Conservation (phyloP, 2,329 filamentous ascomycete species). For the Penicillium sp. region DNA sequence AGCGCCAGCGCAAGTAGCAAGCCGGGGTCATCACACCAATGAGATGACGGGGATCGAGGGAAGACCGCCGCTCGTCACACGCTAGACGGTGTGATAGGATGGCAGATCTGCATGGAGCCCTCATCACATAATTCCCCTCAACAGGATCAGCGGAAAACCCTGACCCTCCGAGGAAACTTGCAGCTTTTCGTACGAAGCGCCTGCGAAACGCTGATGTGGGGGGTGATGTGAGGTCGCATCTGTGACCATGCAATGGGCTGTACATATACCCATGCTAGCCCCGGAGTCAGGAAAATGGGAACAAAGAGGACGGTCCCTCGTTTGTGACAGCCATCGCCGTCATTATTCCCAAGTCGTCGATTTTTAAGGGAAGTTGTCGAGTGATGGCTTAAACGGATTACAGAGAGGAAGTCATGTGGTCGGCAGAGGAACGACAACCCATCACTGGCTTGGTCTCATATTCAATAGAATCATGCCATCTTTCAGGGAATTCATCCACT, state of each 20-base stretch:
- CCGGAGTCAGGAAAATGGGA: not conserved
- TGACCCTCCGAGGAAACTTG: conserved; percentile 3
- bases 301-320: not conserved
- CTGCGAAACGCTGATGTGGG: conserved; percentile 14
- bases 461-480: not conserved
- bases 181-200: conserved; percentile 2
- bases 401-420: conserved; percentile 13
- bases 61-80: conserved; percentile 27
- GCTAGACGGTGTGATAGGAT: conserved; percentile 28
- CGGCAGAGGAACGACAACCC: not conserved
- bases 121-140: conserved; percentile 12
- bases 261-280: conserved; percentile 3
- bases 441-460: not conserved
- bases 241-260: conserved; percentile 1
- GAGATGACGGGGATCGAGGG: conserved; percentile 12
- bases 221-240: conserved; percentile 2
- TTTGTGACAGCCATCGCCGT: not conserved
- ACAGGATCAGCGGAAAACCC: not conserved
- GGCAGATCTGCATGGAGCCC: conserved; percentile 21
- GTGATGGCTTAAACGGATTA: not conserved
- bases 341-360: not conserved
- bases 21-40: conserved; percentile 24
- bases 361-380: not conserved
- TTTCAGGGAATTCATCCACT: not conserved
- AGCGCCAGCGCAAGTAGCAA: conserved; percentile 26